Conservation (phyloP, 805 yeast species). For the Saturnispora gosingensis region DNA sequence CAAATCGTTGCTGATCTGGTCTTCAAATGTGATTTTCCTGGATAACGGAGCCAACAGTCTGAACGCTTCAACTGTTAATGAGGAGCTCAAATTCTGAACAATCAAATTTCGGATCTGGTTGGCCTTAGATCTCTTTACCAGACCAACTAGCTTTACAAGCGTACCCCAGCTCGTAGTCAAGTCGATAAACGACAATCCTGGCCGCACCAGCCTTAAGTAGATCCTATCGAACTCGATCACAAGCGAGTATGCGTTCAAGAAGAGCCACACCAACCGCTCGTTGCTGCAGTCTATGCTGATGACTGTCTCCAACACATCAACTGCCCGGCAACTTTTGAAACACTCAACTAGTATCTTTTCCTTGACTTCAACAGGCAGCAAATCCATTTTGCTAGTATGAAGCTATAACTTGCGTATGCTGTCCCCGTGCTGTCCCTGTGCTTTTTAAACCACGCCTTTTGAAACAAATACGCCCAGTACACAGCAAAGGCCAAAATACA, state of each 20-base stretch:
- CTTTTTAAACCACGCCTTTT: neutral
- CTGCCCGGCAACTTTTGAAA: conserved; percentile 1
- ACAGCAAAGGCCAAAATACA: no score
- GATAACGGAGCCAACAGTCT: neutral
- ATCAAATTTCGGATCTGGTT: neutral
- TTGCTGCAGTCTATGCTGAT: neutral
- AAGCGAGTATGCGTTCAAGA: neutral
- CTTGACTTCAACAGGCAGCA: neutral
- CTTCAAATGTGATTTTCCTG: neutral
- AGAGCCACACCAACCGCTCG: neutral
- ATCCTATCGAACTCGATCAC: conserved; percentile 4
- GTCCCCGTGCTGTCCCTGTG: no score
- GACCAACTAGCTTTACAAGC: neutral
- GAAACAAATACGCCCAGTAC: neutral
- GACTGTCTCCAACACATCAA: conserved; percentile 2
- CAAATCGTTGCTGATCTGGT: conserved; percentile 1
- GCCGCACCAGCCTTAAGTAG: conserved; percentile 2
- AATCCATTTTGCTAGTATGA: neutral
- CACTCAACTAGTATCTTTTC: conserved; percentile 2
- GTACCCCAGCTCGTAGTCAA: conserved; percentile 1
- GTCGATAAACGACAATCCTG: conserved; percentile 4
- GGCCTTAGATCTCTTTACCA: neutral
- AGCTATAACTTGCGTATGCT: no score
- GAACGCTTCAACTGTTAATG: conserved; percentile 1
- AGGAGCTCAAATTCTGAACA: conserved; percentile 1